Base-by-base conservation (phyloP, 2,329 filamentous ascomycete genomes). In the Neocucurbitaria cava region DNA sequence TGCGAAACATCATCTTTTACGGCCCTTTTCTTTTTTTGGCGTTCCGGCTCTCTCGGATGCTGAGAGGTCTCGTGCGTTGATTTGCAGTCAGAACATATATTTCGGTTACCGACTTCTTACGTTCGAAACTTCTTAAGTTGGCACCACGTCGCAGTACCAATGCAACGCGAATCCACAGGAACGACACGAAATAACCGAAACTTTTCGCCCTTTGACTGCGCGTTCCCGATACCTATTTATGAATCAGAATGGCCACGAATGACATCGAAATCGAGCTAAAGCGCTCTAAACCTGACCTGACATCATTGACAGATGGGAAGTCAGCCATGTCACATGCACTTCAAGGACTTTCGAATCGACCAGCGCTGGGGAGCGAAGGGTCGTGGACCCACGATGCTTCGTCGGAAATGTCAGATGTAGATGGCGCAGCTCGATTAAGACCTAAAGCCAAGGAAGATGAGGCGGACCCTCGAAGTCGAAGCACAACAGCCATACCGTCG, bases 351-450 rank as follows among this genome's bases (percentile, higher is more conserved):
- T 56, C 69, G 17, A 59, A 50, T 23, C 56, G 46, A 49, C 61
- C 56, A 31, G 56, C 42, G 13, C 54, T 54, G 5, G 54, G 52
- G 11, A 64, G 56, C 20, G 63, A 66, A 20, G 67, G 61, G 36
- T 62, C 69, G 17, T 73, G 70, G 69, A 70, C 67, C 26, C 63
- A 66, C 33, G 68, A 69, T 8, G 51, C 54, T 17, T 59, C 59
- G n/a, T 63, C 65, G 6, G 58, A 55, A n/a, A 52, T 62, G 39
- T 65, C 68, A 33, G 73, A 77, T 21, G 66, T 76, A n/a, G 78
- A 81, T 52, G 72, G 77, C 58, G 76, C 78, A 52, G 76, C 77
- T 49, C 66, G 73, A 21, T 53, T 79, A 42, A 65, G 74, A 31
- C 52, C 75, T 8, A 69, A 77, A 46, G 66, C 75, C 2, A 72